Conservation (phyloP, 495 filamentous ascomycete species). For the Penicillium chermesinum region DNA sequence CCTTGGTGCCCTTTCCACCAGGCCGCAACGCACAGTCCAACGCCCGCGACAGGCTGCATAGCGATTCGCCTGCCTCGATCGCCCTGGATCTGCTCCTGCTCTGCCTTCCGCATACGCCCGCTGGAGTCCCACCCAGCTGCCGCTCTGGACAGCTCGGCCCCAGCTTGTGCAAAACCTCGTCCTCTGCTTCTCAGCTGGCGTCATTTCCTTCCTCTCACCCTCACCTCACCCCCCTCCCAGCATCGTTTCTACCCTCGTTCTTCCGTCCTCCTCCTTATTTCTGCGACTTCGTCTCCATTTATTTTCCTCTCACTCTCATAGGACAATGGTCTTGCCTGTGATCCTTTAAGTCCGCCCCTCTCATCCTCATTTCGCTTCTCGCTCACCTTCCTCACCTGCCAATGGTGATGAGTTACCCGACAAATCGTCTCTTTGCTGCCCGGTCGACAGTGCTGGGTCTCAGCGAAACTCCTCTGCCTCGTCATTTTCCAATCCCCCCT, state of each 20-base stretch:
- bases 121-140: not conserved
- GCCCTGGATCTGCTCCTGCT: not conserved
- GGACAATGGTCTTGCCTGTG: not conserved
- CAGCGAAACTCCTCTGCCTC: constrained; percentile 45
- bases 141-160: not conserved
- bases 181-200: too few relatives aligned
- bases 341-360: not conserved
- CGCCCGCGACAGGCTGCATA: not conserved
- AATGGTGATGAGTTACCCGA: constrained; percentile 27
- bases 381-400: not conserved
- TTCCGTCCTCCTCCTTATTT: too few relatives aligned
- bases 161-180: too few relatives aligned
- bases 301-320: too few relatives aligned
- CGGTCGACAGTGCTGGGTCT: constrained; percentile 44
- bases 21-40: not conserved
- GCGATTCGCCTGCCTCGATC: not conserved
- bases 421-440: constrained; percentile 31
- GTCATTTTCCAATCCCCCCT: constrained; percentile 40
- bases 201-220: not conserved
- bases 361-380: not conserved
- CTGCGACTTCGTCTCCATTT: too few relatives aligned
- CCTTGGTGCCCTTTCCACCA: not conserved
- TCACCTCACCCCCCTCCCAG: constrained; percentile 8
- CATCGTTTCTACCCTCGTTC: too few relatives aligned
- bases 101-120: not conserved